A percentile compares a stretch with the other conserved stretches of the same genome.
Conservation (phyloP, 2,329 filamentous ascomycete genomes). For the Fusarium sp. region DNA sequence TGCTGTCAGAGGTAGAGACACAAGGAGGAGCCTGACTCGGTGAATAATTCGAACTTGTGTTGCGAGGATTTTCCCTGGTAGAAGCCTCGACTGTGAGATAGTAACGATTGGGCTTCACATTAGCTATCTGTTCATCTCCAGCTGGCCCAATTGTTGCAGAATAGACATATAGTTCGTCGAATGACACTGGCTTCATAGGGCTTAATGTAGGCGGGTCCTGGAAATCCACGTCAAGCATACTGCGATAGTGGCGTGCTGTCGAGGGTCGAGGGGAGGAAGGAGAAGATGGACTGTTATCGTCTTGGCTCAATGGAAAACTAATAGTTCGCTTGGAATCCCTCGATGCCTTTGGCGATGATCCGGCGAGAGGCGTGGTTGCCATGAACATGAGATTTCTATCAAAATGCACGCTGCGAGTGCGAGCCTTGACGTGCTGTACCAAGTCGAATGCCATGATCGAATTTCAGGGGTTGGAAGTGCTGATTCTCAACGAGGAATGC, state of each 20-base stretch:
- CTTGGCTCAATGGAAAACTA: slow-evolving; percentile 39
- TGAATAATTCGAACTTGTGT: slow-evolving; percentile 19
- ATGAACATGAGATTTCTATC: slow-evolving; percentile 44
- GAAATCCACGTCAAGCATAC: slow-evolving; percentile 60
- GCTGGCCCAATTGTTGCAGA: slow-evolving; percentile 25
- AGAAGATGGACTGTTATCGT: slow-evolving; percentile 6
- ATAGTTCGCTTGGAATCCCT: slow-evolving; percentile 46
- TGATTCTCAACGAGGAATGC: slow-evolving; percentile 37
- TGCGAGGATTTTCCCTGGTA: background rate
- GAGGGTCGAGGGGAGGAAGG: slow-evolving; percentile 9
- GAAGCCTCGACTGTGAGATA: background rate
- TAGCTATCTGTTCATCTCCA: background rate
- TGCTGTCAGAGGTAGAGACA: slow-evolving; percentile 32
- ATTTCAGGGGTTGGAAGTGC: slow-evolving; percentile 39
- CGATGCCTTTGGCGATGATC: slow-evolving; percentile 19
- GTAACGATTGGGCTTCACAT: background rate
- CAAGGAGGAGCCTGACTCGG: slow-evolving; percentile 49
- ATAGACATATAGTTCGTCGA: slow-evolving; percentile 56
- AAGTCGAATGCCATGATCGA: slow-evolving; percentile 53
- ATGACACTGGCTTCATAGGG: slow-evolving; percentile 54
- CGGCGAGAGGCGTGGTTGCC: slow-evolving; percentile 21
- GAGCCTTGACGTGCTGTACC: slow-evolving; percentile 54
- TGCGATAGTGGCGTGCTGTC: slow-evolving; percentile 53
- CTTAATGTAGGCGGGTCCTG: slow-evolving; percentile 56
- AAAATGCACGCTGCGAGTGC: slow-evolving; percentile 59